Evolutionary conservation across 441 rosid species (phyloP).

Genomic region (Populus trichocarpa): DNA sequence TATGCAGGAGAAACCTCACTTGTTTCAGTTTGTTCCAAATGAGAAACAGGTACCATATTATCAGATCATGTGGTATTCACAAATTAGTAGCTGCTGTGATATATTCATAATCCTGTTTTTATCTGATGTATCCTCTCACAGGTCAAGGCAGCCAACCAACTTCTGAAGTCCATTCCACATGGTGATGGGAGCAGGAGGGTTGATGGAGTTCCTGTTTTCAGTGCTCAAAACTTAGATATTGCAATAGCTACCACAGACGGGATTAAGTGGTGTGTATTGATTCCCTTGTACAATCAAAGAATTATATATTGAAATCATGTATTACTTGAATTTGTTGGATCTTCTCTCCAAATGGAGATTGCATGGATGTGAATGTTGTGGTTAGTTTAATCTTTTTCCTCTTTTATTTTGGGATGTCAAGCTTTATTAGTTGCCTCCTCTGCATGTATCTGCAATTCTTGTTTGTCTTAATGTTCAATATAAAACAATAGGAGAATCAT

Average conservation of each 20-base stretch:
- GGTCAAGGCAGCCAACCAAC: slow-evolving; percentile 92
- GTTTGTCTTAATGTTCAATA: neutral
- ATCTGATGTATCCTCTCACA: slow-evolving; percentile 21
- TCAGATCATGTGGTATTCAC: slow-evolving; percentile 3
- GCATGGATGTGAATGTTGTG: neutral
- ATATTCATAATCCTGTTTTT: neutral
- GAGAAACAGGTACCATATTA: slow-evolving; percentile 68
- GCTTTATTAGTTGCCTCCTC: neutral
- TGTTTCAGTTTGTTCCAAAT: slow-evolving; percentile 93
- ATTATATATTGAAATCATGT: neutral
- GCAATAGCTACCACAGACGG: slow-evolving; percentile 93
- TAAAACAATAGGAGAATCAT: neutral
- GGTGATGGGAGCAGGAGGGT: slow-evolving; percentile 54
- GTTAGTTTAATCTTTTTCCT: neutral
- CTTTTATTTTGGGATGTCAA: neutral
- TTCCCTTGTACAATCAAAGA: slow-evolving; percentile 2
- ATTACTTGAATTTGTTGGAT: neutral
- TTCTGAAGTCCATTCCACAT: slow-evolving; percentile 61
- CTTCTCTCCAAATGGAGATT: neutral
- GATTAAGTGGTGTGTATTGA: slow-evolving; percentile 64
- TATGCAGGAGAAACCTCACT: slow-evolving; percentile 81
- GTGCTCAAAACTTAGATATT: slow-evolving; percentile 89
- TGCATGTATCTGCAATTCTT: neutral
- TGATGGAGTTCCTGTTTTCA: slow-evolving; percentile 89
- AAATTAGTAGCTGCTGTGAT: neutral